Conservation (phyloP, 768 basidiomycete genomes). For the Obba rivulosa region DNA sequence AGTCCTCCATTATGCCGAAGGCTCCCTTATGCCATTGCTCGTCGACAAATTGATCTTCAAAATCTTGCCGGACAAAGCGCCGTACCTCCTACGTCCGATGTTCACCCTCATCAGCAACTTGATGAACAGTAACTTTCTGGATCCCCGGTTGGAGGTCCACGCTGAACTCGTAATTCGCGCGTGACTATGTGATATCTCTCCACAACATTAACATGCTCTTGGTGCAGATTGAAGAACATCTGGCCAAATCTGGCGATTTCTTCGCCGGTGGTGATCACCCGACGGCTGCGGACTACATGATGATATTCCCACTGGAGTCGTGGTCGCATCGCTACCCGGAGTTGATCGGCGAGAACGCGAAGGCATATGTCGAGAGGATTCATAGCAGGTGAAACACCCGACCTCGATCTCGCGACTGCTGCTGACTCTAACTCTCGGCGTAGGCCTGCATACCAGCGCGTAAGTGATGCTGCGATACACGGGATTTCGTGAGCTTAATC, state of each 20-base stretch:
- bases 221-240: slow-evolving; percentile 34
- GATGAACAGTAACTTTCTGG: slow-evolving; percentile 12
- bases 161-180: slow-evolving; percentile 19
- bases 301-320: slow-evolving; percentile 35
- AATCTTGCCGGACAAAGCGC: slow-evolving; percentile 24
- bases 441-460: slow-evolving; percentile 15
- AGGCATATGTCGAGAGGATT: slow-evolving; percentile 32
- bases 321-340: slow-evolving; percentile 11
- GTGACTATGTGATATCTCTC: neutral
- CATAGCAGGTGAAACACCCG: slow-evolving; percentile 28
- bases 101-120: slow-evolving; percentile 12
- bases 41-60: slow-evolving; percentile 26
- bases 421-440: slow-evolving; percentile 24
- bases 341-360: slow-evolving; percentile 28
- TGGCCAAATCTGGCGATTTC: slow-evolving; percentile 24
- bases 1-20: slow-evolving; percentile 31
- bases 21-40: slow-evolving; percentile 30
- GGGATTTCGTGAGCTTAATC: too few relatives aligned
- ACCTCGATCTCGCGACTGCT: slow-evolving; percentile 2
- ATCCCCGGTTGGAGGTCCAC: slow-evolving; percentile 23
- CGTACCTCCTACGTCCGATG: slow-evolving; percentile 28
- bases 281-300: slow-evolving; percentile 41
- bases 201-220: neutral
- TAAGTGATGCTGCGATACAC: slow-evolving; percentile 2
- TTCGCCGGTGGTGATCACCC: slow-evolving; percentile 34